Conservation (phyloP, 2,329 filamentous ascomycete species). For the Metarhizium album region DNA sequence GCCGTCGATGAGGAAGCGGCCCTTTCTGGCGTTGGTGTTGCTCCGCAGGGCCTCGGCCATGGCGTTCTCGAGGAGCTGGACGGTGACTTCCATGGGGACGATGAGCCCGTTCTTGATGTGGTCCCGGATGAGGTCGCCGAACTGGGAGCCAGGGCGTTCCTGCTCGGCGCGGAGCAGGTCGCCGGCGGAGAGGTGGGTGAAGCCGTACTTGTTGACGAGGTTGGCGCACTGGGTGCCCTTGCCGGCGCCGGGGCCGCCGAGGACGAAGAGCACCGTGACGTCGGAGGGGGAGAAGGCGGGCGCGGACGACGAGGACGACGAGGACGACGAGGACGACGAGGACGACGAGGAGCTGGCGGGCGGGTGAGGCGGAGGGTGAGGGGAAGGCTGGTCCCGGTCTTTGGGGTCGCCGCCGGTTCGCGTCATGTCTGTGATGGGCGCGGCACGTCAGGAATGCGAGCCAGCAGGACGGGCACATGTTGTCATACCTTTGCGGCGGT, state of each 20-base stretch:
- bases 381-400: conserved; percentile 32
- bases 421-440: conserved; percentile 27
- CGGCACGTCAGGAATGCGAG: conserved; percentile 1
- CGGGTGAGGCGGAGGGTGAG: no score
- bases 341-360: conserved; percentile 49
- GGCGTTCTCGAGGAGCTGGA: conserved; percentile 85
- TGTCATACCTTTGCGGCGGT: conserved; percentile 36
- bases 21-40: conserved; percentile 33
- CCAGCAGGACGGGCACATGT: background rate
- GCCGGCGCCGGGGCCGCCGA: conserved; percentile 88
- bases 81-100: conserved; percentile 97
- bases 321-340: conserved; percentile 94
- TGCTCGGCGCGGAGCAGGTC: conserved; percentile 93
- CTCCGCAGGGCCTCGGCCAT: conserved; percentile 62
- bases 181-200: conserved; percentile 86
- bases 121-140: conserved; percentile 82
- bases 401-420: conserved; percentile 24
- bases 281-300: conserved; percentile 66
- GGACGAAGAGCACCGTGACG: conserved; percentile 91
- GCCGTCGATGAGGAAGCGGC: conserved; percentile 67
- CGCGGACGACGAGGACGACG: conserved; percentile 81
- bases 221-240: conserved; percentile 94
- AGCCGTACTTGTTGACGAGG: conserved; percentile 78
- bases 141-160: conserved; percentile 72
- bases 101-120: conserved; percentile 94